Evolutionary conservation across 441 rosid species (phyloP).

Genomic region (Croton setiger): DNA sequence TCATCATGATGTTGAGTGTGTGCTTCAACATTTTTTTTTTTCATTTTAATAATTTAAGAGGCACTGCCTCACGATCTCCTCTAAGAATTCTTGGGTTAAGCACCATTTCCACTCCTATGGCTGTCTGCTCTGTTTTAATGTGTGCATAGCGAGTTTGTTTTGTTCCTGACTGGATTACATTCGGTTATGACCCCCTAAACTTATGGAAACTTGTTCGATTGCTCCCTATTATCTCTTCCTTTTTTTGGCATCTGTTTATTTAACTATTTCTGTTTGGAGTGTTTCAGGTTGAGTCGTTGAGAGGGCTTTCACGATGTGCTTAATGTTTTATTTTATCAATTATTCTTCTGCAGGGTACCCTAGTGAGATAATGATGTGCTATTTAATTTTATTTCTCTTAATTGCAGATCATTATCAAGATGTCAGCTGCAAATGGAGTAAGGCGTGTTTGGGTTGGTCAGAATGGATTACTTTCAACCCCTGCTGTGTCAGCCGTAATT

Average conservation of each 20-base stretch:
- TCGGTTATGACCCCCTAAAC: neutral
- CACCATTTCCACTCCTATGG: neutral
- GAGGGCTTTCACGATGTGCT: neutral
- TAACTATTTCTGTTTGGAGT: neutral
- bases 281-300: neutral
- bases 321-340: neutral
- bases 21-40: neutral
- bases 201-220: neutral
- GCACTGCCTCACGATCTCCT: neutral
- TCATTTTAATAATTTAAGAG: neutral
- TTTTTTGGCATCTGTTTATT: neutral
- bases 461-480: slow-evolving; percentile 92
- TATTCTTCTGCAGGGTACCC: neutral
- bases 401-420: slow-evolving; percentile 72
- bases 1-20: too few relatives aligned
- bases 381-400: slow-evolving; percentile 5
- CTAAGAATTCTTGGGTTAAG: neutral
- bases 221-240: neutral
- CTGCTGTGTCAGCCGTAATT: slow-evolving; percentile 96
- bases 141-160: neutral
- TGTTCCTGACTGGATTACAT: neutral
- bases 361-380: slow-evolving; percentile 2
- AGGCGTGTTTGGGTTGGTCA: slow-evolving; percentile 94
- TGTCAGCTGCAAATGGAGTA: slow-evolving; percentile 98
- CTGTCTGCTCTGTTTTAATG: neutral